Base-by-base conservation (phyloP, 495 filamentous ascomycete genomes). In the Tricharina praecox region DNA sequence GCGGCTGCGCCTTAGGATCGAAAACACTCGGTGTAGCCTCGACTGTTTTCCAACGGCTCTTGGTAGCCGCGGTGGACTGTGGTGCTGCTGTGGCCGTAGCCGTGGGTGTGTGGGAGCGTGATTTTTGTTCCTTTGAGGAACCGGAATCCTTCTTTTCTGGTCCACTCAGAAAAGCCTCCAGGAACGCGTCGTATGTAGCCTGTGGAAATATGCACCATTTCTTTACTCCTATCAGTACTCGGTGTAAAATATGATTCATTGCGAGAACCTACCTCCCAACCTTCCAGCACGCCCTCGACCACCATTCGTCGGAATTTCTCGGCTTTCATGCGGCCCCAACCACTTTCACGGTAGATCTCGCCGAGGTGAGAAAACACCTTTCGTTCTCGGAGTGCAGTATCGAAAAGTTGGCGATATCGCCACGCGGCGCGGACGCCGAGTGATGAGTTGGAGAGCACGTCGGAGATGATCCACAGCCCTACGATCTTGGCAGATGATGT, bases 261-360 rank as follows among this genome's bases (percentile, higher is more conserved):
- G 95, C 7, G 86, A 79, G 53, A 78, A 82, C 81, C 82, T 1
- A 61, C 59, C 57, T 93, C 85, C 90, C 90, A 97, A 36, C 86
- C 60, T 15, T 72, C 70, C 7, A 97, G 61, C 13, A 95, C 70
- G 8, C 72, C 63, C 18, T 64, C 62, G 1, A 74, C 74, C 4
- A 97, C 75, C 49, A 79, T 84, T 16, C 85, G 71, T 61, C 85
- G 85, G 79, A 85, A 97, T 61, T 93, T 93, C 54, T 93, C 85
- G 11, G 81, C 78, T 34, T 79, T 75, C 33, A 96, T 65, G 3
- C 82, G 72, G 4, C 88, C 88, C 86, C 86, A 94, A 18, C 71
- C 70, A 34, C 84, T 67, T 28, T 75, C 78, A 52, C 81, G 78
- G 23, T 87, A 77, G 43, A 95, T 70, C 48, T 73, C 67, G 5